Evolutionary conservation across 768 basidiomycete genomes (phyloP).

Genomic region (Exidia glandulosa): DNA sequence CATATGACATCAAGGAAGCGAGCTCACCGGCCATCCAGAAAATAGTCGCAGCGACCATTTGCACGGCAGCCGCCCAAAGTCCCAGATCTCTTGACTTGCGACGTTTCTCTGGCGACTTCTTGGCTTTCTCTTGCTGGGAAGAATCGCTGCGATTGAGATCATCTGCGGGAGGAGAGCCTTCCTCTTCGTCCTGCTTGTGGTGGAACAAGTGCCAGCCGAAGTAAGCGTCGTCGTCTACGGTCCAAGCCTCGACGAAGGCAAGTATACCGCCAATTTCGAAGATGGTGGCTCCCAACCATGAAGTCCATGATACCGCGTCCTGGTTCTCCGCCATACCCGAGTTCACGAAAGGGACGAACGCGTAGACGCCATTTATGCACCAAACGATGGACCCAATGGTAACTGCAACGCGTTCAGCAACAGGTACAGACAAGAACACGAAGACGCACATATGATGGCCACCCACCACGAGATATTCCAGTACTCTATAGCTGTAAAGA

Average conservation of each 20-base stretch:
- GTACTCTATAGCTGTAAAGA: background rate
- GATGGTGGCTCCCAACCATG: conserved; percentile 47
- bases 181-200: background rate
- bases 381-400: conserved; percentile 35
- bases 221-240: conserved; percentile 24
- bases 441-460: background rate
- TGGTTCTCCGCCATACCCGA: conserved; percentile 17
- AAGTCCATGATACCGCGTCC: conserved; percentile 33
- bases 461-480: background rate
- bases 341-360: conserved; percentile 37
- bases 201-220: background rate
- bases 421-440: background rate
- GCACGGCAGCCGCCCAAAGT: conserved; percentile 38
- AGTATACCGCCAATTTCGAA: conserved; percentile 47
- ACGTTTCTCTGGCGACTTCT: background rate
- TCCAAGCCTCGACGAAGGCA: conserved; percentile 45
- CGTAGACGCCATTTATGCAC: conserved; percentile 47
- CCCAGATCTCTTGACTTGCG: conserved; percentile 25
- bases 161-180: background rate
- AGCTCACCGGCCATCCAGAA: conserved; percentile 44
- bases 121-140: background rate
- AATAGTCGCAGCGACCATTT: conserved; percentile 44
- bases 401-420: conserved; percentile 7
- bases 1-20: conserved; percentile 21
- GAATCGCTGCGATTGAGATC: background rate